Evolutionary conservation across 768 basidiomycete species (phyloP).

Genomic region (Naematelia encephala): DNA sequence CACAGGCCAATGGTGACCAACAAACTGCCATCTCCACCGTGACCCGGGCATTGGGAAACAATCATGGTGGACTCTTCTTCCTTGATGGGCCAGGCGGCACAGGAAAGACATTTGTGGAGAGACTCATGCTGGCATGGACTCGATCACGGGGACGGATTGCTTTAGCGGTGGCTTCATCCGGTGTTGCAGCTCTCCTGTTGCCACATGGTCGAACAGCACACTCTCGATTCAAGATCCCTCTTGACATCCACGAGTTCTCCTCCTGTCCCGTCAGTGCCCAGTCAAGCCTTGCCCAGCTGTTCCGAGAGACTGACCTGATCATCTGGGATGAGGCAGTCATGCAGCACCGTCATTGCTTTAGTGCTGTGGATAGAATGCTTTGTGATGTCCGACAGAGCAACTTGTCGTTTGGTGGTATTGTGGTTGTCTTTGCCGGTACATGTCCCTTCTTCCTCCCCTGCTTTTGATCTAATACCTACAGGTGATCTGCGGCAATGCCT

Average conservation of each 20-base stretch:
- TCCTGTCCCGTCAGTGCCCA: slow-evolving; percentile 52
- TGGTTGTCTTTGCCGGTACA: slow-evolving; percentile 4
- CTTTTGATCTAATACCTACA: slow-evolving; percentile 14
- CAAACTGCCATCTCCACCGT: slow-evolving; percentile 27
- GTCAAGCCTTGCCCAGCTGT: slow-evolving; percentile 46
- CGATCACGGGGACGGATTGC: slow-evolving; percentile 48
- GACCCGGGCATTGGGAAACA: slow-evolving; percentile 34
- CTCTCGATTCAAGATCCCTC: slow-evolving; percentile 57
- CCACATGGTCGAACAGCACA: slow-evolving; percentile 56
- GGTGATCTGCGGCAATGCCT: slow-evolving; percentile 58
- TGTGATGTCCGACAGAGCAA: slow-evolving; percentile 25
- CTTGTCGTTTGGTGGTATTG: slow-evolving; percentile 29
- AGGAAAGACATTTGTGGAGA: slow-evolving; percentile 57
- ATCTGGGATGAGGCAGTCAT: slow-evolving; percentile 56
- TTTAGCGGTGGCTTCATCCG: slow-evolving; percentile 58
- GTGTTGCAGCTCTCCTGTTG: slow-evolving; percentile 56
- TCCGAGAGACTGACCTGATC: slow-evolving; percentile 49
- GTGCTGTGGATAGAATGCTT: slow-evolving; percentile 54
- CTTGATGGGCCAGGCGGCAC: slow-evolving; percentile 54
- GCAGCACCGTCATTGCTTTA: slow-evolving; percentile 52
- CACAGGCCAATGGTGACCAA: neutral
- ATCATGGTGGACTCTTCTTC: slow-evolving; percentile 49
- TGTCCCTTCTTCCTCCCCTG: neutral
- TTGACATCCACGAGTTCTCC: slow-evolving; percentile 47
- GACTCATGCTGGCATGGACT: slow-evolving; percentile 48